Conservation (phyloP, 257 asterid genomes). For the Linderniella brevidens region DNA sequence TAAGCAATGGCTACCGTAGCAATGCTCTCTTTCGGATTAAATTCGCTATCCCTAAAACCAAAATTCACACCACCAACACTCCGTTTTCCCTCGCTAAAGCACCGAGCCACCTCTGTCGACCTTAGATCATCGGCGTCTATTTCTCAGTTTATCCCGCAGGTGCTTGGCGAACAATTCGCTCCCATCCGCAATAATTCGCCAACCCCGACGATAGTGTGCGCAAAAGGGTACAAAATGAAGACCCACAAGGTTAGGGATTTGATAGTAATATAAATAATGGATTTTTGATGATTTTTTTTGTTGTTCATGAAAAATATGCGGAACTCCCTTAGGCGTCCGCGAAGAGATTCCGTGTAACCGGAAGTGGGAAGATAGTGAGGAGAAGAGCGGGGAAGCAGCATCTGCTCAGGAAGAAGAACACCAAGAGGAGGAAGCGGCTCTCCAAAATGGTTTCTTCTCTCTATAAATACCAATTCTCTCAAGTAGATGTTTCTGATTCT, state of each 20-base stretch:
- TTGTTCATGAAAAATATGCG: conserved; percentile 7
- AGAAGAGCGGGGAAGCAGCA: conserved; percentile 99
- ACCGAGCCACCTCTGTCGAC: too few species aligned
- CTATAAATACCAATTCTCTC: background rate
- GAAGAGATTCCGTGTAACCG: conserved; percentile 72
- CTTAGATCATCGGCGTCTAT: too few species aligned
- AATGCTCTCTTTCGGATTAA: too few species aligned
- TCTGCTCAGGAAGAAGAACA: conserved; percentile 77
- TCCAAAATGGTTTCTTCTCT: conserved; percentile 45
- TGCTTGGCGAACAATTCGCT: too few species aligned
- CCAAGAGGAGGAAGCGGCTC: conserved; percentile 74
- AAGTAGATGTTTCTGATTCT: conserved; percentile 2
- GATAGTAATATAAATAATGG: background rate
- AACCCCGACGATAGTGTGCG: conserved; percentile 1
- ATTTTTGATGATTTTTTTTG: background rate
- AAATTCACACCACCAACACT: too few species aligned
- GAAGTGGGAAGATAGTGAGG: conserved; percentile 90
- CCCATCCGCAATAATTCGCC: too few species aligned
- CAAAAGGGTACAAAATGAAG: conserved; percentile 4
- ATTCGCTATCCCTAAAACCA: too few species aligned
- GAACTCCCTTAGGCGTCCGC: conserved; percentile 99
- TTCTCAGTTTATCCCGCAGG: too few species aligned
- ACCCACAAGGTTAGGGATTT: conserved; percentile 2
- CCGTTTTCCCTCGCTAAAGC: too few species aligned
- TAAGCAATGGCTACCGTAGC: too few species aligned